Base-by-base conservation (phyloP, 1,284 basidiomycete genomes). In the Fomitopsis schrenkii region DNA sequence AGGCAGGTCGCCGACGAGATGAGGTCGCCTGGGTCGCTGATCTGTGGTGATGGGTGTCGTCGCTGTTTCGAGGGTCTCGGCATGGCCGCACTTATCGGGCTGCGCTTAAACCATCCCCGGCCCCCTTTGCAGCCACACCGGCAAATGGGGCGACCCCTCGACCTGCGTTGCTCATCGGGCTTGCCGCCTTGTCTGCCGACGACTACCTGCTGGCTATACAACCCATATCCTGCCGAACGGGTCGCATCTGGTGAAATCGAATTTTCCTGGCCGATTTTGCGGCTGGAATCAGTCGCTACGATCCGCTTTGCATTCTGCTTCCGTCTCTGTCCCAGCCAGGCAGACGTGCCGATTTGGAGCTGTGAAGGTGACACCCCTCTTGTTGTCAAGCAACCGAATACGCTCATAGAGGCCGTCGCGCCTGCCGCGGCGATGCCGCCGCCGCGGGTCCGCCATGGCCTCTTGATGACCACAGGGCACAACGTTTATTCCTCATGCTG, bases 81-180 rank as follows among this genome's bases (percentile, higher is more conserved):
- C 35, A 26, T 22, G 48, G 26, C 48, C 48, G 12, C 14, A 22
- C 22, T 22, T 22, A 50, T 50, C n/a, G 48, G 52, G 19, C 35
- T 54, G 52, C 52, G 52, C 52, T 54, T 54, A 54, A 33, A 54
- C 52, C 52, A 38, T 54, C 35, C n/a, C 52, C 33, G 22, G 22
- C 22, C 22, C 52, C 52, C 14, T 54, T 54, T 54, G 35, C 17
- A 54, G 52, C 52, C 52, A 54, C 52, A 22, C 52, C 4, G 35
- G 15, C 22, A 52, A 22, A 22, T 22, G 22, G 22, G 22, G 22
- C 48, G 30, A 53, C n/a, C 50, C 8, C 35, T 14, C 45, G 22
- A 6, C 48, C 35, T 5, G 15, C 52, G 52, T 22, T 38, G 52
- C 30, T 54, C 52, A 33, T 17, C 2, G 9, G 19, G 1, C 52